Evolutionary conservation across 75 land plant genomes (phyloP).

Genomic region (Chamaecyparis obtusa): DNA sequence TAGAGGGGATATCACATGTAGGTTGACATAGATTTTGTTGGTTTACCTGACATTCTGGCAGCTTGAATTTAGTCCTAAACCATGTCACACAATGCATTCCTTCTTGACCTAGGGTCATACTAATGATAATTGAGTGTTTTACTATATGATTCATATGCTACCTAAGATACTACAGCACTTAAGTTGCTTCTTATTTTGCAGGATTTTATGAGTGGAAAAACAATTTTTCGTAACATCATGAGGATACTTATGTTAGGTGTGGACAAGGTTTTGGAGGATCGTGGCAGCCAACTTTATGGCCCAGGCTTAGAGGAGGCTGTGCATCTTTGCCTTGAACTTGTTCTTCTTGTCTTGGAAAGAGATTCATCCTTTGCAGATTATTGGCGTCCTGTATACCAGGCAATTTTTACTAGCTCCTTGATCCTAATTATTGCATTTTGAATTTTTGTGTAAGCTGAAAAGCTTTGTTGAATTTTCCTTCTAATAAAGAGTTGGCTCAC

Average conservation of each 20-base stretch:
- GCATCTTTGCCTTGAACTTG: conserved; percentile 74
- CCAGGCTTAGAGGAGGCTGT: conserved; percentile 79
- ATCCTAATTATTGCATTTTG: not conserved
- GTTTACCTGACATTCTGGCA: not conserved
- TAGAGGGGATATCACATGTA: no score
- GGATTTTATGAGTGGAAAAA: conserved; percentile 98
- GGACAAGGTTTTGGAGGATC: conserved; percentile 61
- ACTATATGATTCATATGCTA: not conserved
- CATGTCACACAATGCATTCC: not conserved
- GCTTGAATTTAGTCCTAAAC: not conserved
- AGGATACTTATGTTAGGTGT: conserved; percentile 76
- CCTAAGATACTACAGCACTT: not conserved
- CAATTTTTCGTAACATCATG: conserved; percentile 82
- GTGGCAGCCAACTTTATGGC: conserved; percentile 72
- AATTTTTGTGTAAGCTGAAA: not conserved
- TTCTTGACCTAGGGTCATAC: not conserved
- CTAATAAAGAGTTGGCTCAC: not conserved
- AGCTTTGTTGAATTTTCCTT: not conserved
- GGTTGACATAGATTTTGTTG: not conserved
- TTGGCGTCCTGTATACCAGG: conserved; percentile 97
- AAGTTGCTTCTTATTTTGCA: conserved; percentile 20
- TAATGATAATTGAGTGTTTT: conserved; percentile 9
- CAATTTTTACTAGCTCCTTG: conserved; percentile 9
- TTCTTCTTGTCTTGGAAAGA: conserved; percentile 70
- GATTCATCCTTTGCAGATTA: conserved; percentile 69